These are phyloP conservation scores for Dunaliella primolecta DNA, from an alignment of 139 green algal genomes.

Conservation along the genomic window DNA sequence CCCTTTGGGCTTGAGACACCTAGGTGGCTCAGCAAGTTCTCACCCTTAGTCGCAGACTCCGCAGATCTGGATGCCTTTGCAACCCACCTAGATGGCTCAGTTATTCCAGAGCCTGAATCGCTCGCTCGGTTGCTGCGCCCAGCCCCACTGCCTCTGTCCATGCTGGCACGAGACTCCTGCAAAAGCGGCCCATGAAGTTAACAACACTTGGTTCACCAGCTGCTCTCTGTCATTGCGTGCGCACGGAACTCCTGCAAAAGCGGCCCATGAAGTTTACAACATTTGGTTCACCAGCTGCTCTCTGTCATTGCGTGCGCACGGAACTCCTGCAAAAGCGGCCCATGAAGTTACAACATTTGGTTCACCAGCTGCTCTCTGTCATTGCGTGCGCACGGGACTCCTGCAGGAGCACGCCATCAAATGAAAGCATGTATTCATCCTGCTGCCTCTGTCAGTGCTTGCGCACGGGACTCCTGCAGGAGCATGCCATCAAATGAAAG, in stretches of 20 bases:
- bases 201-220: no score
- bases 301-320: neutral
- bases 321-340: neutral
- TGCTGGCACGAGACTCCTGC: neutral
- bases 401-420: neutral
- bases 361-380: neutral
- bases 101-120: neutral
- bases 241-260: neutral
- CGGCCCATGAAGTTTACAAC: neutral
- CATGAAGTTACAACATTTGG: neutral
- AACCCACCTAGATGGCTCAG: neutral
- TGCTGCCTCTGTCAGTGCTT: neutral
- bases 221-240: neutral
- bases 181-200: no score
- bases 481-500: neutral
- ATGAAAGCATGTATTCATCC: neutral
- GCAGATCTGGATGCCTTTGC: no score
- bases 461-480: neutral
- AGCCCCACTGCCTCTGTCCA: neutral
- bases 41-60: no score
- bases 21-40: neutral
- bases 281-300: neutral
- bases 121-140: neutral
- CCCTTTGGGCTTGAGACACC: neutral
- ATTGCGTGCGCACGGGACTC: neutral